Conservation (phyloP, 768 basidiomycete species). For the Glaciozyma antarctica region DNA sequence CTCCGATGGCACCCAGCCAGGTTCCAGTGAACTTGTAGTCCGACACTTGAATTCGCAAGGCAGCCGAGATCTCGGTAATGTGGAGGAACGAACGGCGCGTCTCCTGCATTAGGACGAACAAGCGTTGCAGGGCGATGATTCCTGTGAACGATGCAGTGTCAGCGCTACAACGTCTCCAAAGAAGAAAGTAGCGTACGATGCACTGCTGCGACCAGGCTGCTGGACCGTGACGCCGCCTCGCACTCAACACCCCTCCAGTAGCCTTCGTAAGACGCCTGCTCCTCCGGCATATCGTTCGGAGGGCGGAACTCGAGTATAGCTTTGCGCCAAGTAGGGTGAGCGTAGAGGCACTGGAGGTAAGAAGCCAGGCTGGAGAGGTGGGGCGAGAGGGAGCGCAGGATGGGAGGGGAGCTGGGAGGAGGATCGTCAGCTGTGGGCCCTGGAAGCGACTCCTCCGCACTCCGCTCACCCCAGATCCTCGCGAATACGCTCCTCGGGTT, state of each 20-base stretch:
- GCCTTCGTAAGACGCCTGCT: background rate
- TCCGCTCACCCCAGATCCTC: background rate
- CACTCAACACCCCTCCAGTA: slow-evolving; percentile 6
- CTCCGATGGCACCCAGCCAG: background rate
- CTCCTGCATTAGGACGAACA: slow-evolving; percentile 21
- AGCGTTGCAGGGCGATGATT: slow-evolving; percentile 16
- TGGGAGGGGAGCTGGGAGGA: background rate
- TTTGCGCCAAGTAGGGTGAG: slow-evolving; percentile 13
- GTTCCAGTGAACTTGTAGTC: background rate
- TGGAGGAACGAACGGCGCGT: slow-evolving; percentile 20
- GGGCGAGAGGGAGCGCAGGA: slow-evolving; percentile 11
- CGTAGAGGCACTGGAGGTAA: slow-evolving; percentile 23
- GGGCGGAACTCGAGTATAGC: slow-evolving; percentile 11
- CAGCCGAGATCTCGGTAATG: slow-evolving; percentile 13
- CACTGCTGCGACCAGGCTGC: background rate
- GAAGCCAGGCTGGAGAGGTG: slow-evolving; percentile 5
- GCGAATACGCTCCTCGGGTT: slow-evolving; percentile 4
- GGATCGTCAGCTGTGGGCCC: background rate
- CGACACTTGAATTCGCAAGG: slow-evolving; percentile 7
- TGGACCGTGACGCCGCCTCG: background rate
- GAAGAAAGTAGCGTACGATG: background rate
- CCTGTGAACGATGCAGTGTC: background rate
- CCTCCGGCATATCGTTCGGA: background rate
- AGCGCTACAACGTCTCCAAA: background rate
- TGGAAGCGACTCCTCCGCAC: background rate